Evolutionary conservation across 208 protist genomes (phyloP).

Genomic region (Wallacemonas sp.): DNA sequence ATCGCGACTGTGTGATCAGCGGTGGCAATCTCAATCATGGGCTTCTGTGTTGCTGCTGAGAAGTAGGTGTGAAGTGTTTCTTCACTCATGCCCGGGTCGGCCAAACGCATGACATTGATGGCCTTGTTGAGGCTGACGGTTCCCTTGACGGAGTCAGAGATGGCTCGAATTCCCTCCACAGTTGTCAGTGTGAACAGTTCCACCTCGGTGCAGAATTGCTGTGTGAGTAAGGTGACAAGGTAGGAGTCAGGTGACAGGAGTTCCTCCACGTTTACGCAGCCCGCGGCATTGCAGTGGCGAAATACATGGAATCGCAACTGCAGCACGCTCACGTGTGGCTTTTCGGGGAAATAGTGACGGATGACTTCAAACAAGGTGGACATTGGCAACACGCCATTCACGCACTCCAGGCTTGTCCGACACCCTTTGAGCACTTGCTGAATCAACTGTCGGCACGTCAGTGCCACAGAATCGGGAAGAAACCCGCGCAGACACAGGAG

Average conservation of each 20-base stretch:
- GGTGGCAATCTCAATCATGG: constrained; percentile 61
- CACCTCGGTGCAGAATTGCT: constrained; percentile 69
- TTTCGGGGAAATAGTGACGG: constrained; percentile 65
- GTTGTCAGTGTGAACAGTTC: constrained; percentile 77
- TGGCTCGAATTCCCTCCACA: constrained; percentile 59
- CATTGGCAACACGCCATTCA: constrained; percentile 26
- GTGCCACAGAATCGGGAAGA: constrained; percentile 67
- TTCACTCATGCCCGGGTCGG: constrained; percentile 48
- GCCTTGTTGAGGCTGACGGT: constrained; percentile 50
- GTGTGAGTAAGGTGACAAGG: constrained; percentile 67
- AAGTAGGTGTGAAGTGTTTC: constrained; percentile 49
- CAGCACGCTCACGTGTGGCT: constrained; percentile 66
- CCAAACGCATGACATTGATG: constrained; percentile 32
- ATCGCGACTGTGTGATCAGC: constrained; percentile 40
- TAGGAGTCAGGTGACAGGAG: constrained; percentile 53
- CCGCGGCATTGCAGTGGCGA: constrained; percentile 15
- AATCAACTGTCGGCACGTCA: constrained; percentile 43
- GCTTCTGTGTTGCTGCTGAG: constrained; percentile 59
- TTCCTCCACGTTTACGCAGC: constrained; percentile 25
- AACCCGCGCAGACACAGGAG: constrained; percentile 58
- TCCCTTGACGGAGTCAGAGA: constrained; percentile 37
- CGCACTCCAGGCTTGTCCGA: constrained; percentile 17
- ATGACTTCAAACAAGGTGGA: constrained; percentile 43
- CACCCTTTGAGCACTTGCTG: constrained; percentile 26
- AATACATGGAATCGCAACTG: constrained; percentile 71